Evolutionary conservation across 2,329 filamentous ascomycete species (phyloP).

Genomic region (Aspergillus bombycis): DNA sequence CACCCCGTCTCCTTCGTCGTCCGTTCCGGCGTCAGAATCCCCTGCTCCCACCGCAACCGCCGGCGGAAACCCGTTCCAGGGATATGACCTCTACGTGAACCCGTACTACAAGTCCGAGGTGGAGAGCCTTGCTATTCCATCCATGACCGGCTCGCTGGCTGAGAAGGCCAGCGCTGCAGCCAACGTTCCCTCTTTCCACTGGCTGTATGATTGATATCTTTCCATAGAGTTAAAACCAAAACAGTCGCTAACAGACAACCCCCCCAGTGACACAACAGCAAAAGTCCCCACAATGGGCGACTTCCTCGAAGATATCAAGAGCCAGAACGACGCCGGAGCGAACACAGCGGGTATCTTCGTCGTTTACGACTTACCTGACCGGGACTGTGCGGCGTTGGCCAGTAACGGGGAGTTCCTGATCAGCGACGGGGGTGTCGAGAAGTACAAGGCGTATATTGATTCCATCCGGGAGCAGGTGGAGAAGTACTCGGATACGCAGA

Average conservation of each 20-base stretch:
- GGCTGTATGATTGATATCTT: constrained; percentile 48
- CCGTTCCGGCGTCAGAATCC: constrained; percentile 19
- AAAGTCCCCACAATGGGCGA: constrained; percentile 55
- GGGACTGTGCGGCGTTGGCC: constrained; percentile 65
- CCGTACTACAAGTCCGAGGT: constrained; percentile 59
- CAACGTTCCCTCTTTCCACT: constrained; percentile 55
- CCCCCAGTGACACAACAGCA: constrained; percentile 46
- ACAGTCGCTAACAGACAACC: background rate
- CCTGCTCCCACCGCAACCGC: constrained; percentile 18
- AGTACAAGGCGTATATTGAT: constrained; percentile 60
- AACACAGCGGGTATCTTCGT: constrained; percentile 57
- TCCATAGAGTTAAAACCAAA: background rate
- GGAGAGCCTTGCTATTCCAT: constrained; percentile 62
- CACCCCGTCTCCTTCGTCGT: constrained; percentile 10
- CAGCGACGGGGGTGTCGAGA: constrained; percentile 53
- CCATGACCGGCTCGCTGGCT: constrained; percentile 59
- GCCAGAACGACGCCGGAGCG: constrained; percentile 53
- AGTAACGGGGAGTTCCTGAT: constrained; percentile 66
- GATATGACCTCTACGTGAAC: constrained; percentile 55
- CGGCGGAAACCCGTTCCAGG: constrained; percentile 56
- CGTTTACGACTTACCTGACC: constrained; percentile 66
- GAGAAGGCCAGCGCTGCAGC: constrained; percentile 54
- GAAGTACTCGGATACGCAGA: constrained; percentile 56
- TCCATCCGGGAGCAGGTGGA: constrained; percentile 57
- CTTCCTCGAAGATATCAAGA: constrained; percentile 52